A percentile compares a stretch with the other conserved stretches of the same genome.
phyloP scores from a whole-genome alignment of 306 rosid genomes.

The Acacia confusa region DNA sequence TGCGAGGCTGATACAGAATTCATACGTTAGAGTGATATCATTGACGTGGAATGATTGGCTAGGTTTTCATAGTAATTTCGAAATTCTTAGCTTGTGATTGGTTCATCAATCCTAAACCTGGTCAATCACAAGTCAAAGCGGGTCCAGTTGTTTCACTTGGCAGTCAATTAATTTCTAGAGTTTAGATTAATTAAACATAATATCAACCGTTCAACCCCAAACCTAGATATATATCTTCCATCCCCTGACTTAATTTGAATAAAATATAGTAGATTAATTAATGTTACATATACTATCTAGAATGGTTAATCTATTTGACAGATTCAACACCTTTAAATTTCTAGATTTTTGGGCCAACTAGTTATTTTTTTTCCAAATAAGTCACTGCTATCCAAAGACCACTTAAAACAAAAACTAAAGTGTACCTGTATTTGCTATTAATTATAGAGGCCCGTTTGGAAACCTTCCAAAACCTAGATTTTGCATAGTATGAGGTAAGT shows the following conservation, averaged over 20 bases:
- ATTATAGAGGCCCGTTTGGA: too few species aligned
- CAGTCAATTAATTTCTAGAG: not conserved
- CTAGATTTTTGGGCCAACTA: not conserved
- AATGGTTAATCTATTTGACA: not conserved
- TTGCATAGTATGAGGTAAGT: too few species aligned
- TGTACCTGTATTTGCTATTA: not conserved
- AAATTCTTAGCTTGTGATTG: slow-evolving; percentile 26
- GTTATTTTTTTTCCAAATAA: not conserved
- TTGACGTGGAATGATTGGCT: slow-evolving; percentile 5
- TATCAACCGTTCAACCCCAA: not conserved
- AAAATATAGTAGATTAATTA: not conserved
- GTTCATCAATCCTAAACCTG: slow-evolving; percentile 17
- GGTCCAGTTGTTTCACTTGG: slow-evolving; percentile 20
- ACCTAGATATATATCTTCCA: not conserved
- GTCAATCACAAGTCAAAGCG: slow-evolving; percentile 28
- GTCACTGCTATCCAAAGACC: not conserved
- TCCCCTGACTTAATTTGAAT: not conserved
- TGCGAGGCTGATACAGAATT: slow-evolving; percentile 2
- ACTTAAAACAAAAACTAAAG: not conserved
- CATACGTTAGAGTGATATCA: slow-evolving; percentile 17
- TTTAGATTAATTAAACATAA: not conserved
- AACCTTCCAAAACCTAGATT: too few species aligned
- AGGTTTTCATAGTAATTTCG: not conserved
- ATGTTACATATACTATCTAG: not conserved
- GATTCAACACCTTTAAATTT: not conserved